A percentile compares a stretch with the other conserved stretches of the same genome.
Conservation (phyloP, 176 grass and related monocot species). For the Oryza meridionalis region DNA sequence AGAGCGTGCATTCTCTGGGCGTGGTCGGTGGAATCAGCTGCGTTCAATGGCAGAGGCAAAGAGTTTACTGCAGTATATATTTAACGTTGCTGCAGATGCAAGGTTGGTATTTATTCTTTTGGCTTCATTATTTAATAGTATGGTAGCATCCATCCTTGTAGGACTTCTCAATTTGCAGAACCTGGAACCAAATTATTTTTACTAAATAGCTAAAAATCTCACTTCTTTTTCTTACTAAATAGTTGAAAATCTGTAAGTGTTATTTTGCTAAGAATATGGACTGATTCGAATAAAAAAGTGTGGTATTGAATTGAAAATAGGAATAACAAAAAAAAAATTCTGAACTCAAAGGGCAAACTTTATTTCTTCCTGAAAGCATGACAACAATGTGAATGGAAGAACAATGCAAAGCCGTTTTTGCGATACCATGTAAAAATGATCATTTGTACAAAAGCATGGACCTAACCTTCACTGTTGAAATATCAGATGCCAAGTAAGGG, state of each 20-base stretch:
- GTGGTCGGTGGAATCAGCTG: slow-evolving; percentile 87
- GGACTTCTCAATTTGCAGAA: slow-evolving; percentile 10
- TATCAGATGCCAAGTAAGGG: slow-evolving; percentile 75
- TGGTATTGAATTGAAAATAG: neutral
- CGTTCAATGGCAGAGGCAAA: slow-evolving; percentile 90
- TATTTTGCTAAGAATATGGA: slow-evolving; percentile 6
- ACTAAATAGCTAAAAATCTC: slow-evolving; percentile 2
- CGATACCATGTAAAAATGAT: neutral
- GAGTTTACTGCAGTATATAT: slow-evolving; percentile 88
- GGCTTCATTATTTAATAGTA: slow-evolving; percentile 20
- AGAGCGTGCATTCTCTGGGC: slow-evolving; percentile 87
- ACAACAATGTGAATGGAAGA: slow-evolving; percentile 1
- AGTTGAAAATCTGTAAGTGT: neutral
- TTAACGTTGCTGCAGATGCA: slow-evolving; percentile 81
- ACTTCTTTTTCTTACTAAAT: slow-evolving; percentile 2
- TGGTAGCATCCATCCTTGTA: neutral
- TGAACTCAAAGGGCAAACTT: neutral
- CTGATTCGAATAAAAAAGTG: neutral
- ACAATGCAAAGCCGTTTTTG: neutral
- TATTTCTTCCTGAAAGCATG: neutral
- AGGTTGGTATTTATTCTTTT: slow-evolving; percentile 54
- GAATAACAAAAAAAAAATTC: neutral
- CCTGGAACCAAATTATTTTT: slow-evolving; percentile 25
- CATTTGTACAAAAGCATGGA: neutral
- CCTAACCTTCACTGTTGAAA: slow-evolving; percentile 25